These are phyloP conservation scores for Abelmoschus esculentus DNA, from an alignment of 345 rosid genomes.

Conservation along the genomic window DNA sequence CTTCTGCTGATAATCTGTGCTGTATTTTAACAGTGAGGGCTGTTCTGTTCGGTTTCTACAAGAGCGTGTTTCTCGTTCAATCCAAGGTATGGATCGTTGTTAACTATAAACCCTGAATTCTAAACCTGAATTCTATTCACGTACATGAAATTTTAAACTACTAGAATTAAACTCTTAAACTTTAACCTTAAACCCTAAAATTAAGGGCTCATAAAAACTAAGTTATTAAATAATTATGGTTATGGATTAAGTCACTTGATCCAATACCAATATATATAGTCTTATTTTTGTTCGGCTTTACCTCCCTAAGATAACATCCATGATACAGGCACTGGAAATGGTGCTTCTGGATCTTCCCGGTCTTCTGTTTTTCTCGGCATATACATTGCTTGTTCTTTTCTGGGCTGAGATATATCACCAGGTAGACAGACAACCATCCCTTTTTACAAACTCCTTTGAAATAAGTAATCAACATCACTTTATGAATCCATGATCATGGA, in stretches of 20 bases:
- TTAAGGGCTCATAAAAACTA: too few species aligned
- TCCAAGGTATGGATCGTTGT: too few species aligned
- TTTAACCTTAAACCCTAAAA: too few species aligned
- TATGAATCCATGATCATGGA: neutral
- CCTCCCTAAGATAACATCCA: neutral
- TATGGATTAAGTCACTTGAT: too few species aligned
- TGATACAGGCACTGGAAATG: conserved; percentile 35
- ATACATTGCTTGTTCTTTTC: conserved; percentile 67
- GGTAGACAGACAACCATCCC: conserved; percentile 30
- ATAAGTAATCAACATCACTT: neutral
- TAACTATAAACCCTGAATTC: too few species aligned
- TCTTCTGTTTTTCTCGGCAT: conserved; percentile 69
- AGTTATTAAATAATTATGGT: too few species aligned
- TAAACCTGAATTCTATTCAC: too few species aligned
- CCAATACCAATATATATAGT: too few species aligned
- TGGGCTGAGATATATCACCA: conserved; percentile 90
- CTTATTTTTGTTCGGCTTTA: too few species aligned
- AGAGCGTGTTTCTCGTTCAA: conserved; percentile 33
- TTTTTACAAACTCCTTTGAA: neutral
- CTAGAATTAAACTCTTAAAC: too few species aligned
- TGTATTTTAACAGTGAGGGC: conserved; percentile 41
- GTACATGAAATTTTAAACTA: too few species aligned
- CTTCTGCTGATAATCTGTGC: neutral
- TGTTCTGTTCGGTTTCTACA: conserved; percentile 39
- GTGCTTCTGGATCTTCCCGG: conserved; percentile 66